Conservation (phyloP, 2,329 filamentous ascomycete species). For the Grosmannia huntii region DNA sequence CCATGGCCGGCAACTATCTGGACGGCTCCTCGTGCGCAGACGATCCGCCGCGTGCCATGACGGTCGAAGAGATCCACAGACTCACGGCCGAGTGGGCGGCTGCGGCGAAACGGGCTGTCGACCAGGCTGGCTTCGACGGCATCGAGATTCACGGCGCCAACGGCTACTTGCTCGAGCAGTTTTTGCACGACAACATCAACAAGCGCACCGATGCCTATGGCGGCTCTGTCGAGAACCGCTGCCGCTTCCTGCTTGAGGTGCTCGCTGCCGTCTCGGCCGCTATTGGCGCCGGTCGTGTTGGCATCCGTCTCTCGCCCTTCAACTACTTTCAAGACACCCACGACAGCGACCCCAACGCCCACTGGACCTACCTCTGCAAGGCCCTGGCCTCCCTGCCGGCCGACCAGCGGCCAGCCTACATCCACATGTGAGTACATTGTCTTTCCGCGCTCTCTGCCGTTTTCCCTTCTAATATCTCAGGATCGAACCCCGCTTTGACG, state of each 20-base stretch:
- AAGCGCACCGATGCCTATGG: slow-evolving; percentile 11
- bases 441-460: not conserved
- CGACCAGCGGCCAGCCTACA: slow-evolving; percentile 2
- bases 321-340: slow-evolving; percentile 43
- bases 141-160: slow-evolving; percentile 51
- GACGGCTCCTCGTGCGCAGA: slow-evolving; percentile 10
- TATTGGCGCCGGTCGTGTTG: slow-evolving; percentile 34
- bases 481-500: slow-evolving; percentile 12
- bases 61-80: slow-evolving; percentile 47
- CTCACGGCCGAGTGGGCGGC: slow-evolving; percentile 44
- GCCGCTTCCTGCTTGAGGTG: slow-evolving; percentile 15
- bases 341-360: slow-evolving; percentile 42
- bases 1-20: slow-evolving; percentile 23
- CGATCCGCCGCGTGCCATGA: slow-evolving; percentile 48
- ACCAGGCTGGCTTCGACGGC: slow-evolving; percentile 55
- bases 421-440: slow-evolving; percentile 2
- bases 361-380: slow-evolving; percentile 37
- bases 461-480: not conserved
- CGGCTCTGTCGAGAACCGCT: slow-evolving; percentile 13
- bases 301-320: slow-evolving; percentile 45
- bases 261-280: slow-evolving; percentile 26
- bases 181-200: slow-evolving; percentile 10
- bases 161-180: slow-evolving; percentile 30
- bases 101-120: slow-evolving; percentile 40
- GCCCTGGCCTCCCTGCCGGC: slow-evolving; percentile 15